phyloP scores from a whole-genome alignment of 306 rosid genomes.

The Malus sylvestris region DNA sequence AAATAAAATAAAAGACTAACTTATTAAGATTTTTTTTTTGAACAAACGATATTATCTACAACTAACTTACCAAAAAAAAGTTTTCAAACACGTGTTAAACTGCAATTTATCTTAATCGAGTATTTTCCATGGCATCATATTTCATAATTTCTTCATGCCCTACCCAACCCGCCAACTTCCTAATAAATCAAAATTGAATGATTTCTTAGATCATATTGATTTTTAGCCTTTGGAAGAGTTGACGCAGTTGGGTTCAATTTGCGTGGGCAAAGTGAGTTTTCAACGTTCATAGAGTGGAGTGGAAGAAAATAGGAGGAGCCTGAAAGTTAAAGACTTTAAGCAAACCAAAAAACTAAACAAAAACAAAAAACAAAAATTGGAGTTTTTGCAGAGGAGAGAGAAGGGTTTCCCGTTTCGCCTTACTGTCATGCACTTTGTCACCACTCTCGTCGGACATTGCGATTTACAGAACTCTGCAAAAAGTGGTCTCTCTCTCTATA shows the following conservation, averaged over 20 bases:
- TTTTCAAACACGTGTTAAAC: too few species aligned
- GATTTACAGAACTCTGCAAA: constrained; percentile 1
- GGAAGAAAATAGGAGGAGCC: not conserved
- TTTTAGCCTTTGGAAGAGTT: not conserved
- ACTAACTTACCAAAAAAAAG: too few species aligned
- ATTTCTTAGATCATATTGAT: not conserved
- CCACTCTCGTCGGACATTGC: constrained; percentile 28
- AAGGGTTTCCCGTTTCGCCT: not conserved
- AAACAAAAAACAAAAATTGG: too few species aligned
- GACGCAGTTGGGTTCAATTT: not conserved
- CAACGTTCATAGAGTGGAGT: not conserved
- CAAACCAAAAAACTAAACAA: not conserved
- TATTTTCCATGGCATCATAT: not conserved
- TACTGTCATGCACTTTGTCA: constrained; percentile 46
- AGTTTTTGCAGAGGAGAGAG: not conserved
- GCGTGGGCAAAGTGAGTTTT: not conserved
- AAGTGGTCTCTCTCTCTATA: not conserved
- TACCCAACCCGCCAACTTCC: not conserved
- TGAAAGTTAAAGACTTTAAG: not conserved
- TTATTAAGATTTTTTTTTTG: too few species aligned
- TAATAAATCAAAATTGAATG: not conserved
- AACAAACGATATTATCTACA: too few species aligned
- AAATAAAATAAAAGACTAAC: too few species aligned
- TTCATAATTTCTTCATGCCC: not conserved
- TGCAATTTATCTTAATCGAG: too few species aligned